Percentiles rank a stretch among this genome's conserved stretches.
phyloP scores from a whole-genome alignment of 169 alveolate genomes.

The Plasmodium vivax region DNA sequence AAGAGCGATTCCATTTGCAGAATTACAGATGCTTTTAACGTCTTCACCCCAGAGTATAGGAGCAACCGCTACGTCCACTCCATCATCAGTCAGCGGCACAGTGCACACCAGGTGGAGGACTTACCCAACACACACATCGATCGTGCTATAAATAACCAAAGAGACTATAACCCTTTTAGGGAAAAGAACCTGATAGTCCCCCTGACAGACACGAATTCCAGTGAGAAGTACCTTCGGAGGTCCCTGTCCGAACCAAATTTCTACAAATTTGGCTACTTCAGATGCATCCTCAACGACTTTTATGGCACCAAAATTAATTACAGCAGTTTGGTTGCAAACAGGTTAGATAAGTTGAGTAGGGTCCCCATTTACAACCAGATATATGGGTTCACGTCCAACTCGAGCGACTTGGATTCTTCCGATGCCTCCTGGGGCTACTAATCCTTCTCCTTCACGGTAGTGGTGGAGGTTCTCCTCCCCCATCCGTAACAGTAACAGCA shows the following conservation, averaged over 20 bases:
- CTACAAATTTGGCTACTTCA: slow-evolving; percentile 23
- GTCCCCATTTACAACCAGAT: slow-evolving; percentile 52
- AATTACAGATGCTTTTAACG: background rate
- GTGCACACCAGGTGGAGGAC: too few relatives aligned
- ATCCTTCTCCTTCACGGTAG: background rate
- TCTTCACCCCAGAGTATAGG: background rate
- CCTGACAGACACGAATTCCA: slow-evolving; percentile 27
- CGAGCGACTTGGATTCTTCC: slow-evolving; percentile 21
- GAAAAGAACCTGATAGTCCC: slow-evolving; percentile 58
- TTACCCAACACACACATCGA: background rate
- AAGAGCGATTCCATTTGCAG: background rate
- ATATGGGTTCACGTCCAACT: slow-evolving; percentile 55
- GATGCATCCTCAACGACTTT: slow-evolving; percentile 2
- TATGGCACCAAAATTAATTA: slow-evolving; percentile 33
- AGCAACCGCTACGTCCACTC: slow-evolving; percentile 4
- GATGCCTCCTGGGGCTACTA: slow-evolving; percentile 5
- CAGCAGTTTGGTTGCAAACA: slow-evolving; percentile 18
- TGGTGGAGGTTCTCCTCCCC: background rate
- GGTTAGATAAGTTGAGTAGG: slow-evolving; percentile 19
- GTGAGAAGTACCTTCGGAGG: slow-evolving; percentile 61
- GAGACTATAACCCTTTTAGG: background rate
- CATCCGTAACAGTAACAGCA: too few relatives aligned
- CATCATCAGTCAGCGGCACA: background rate
- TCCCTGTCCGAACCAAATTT: slow-evolving; percentile 70
- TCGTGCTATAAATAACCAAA: background rate